phyloP scores from a whole-genome alignment of 23 red algal genomes.

The Gracilariopsis chorda region DNA sequence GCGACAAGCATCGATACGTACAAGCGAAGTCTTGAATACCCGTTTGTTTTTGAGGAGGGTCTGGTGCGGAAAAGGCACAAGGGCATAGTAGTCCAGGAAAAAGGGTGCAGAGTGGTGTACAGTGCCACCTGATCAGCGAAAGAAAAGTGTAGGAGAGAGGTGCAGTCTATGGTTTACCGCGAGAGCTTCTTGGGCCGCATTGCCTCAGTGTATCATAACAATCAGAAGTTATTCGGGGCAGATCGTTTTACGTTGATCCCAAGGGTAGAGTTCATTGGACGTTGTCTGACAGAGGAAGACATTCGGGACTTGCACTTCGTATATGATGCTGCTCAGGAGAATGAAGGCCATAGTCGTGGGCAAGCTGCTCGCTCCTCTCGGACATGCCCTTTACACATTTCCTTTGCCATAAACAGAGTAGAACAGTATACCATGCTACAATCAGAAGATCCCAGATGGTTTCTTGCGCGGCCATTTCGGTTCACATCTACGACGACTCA shows the following conservation, averaged over 20 bases:
- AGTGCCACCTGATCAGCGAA: not conserved
- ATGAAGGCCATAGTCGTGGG: not conserved
- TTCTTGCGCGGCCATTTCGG: constrained; percentile 4
- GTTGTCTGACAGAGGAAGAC: not conserved
- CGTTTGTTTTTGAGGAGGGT: constrained; percentile 11
- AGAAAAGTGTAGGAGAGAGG: not conserved
- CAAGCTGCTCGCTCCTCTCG: not conserved
- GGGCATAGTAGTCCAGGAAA: not conserved
- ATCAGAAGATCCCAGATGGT: constrained; percentile 32
- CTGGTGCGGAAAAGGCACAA: not conserved
- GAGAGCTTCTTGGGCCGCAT: not conserved
- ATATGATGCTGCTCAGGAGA: no score
- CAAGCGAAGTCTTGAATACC: not conserved
- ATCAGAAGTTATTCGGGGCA: not conserved
- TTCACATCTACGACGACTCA: constrained; percentile 31
- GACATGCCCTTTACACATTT: not conserved
- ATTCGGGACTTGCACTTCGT: not conserved
- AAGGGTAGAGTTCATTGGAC: not conserved
- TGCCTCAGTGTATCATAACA: constrained; percentile 22
- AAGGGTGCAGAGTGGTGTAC: not conserved
- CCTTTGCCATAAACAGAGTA: not conserved
- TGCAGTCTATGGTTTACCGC: not conserved
- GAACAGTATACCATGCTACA: not conserved
- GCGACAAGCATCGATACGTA: not conserved
- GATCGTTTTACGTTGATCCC: constrained; percentile 5